A percentile compares a stretch with the other conserved stretches of the same genome.
phyloP scores from a whole-genome alignment of 1,284 basidiomycete species.

The Moesziomyces sp. region DNA sequence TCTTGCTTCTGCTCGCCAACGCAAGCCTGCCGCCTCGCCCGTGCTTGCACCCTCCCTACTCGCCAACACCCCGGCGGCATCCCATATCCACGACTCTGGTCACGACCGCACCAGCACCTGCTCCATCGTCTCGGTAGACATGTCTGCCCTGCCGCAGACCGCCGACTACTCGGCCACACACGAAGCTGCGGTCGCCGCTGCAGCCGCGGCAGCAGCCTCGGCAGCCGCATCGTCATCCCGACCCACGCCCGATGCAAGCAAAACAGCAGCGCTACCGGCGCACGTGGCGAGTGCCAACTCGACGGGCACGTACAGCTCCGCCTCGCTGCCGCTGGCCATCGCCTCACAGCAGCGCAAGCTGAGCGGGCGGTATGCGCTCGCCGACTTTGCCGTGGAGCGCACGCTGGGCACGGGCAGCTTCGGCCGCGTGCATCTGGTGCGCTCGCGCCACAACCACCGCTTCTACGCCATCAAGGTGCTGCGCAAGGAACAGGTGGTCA shows the following conservation, averaged over 20 bases:
- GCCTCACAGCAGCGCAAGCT: slow-evolving; percentile 57
- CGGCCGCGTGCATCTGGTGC: slow-evolving; percentile 64
- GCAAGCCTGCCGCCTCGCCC: slow-evolving; percentile 9
- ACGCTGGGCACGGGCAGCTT: slow-evolving; percentile 66
- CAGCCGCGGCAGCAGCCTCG: slow-evolving; percentile 28
- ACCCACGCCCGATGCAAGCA: slow-evolving; percentile 3
- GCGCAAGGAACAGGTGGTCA: slow-evolving; percentile 82
- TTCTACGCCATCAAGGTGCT: slow-evolving; percentile 68
- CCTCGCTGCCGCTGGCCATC: slow-evolving; percentile 44
- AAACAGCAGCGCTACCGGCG: slow-evolving; percentile 5
- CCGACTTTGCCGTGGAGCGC: slow-evolving; percentile 62
- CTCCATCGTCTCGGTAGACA: slow-evolving; percentile 17
- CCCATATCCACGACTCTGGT: neutral
- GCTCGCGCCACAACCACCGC: slow-evolving; percentile 61
- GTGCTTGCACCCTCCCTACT: slow-evolving; percentile 21
- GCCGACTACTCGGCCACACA: slow-evolving; percentile 41
- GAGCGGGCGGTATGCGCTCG: slow-evolving; percentile 63
- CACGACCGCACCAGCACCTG: slow-evolving; percentile 1
- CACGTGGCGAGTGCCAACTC: slow-evolving; percentile 41
- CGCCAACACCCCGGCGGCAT: slow-evolving; percentile 8
- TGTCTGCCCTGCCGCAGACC: slow-evolving; percentile 25
- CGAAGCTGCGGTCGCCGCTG: slow-evolving; percentile 34
- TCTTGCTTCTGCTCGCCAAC: slow-evolving; percentile 24
- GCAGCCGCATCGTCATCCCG: slow-evolving; percentile 10
- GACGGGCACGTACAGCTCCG: slow-evolving; percentile 40